Evolutionary conservation across 2,329 filamentous ascomycete species (phyloP), one percentile per base, ranked within the genome.

Genomic region (Arthrobotrys entomopaga): DNA sequence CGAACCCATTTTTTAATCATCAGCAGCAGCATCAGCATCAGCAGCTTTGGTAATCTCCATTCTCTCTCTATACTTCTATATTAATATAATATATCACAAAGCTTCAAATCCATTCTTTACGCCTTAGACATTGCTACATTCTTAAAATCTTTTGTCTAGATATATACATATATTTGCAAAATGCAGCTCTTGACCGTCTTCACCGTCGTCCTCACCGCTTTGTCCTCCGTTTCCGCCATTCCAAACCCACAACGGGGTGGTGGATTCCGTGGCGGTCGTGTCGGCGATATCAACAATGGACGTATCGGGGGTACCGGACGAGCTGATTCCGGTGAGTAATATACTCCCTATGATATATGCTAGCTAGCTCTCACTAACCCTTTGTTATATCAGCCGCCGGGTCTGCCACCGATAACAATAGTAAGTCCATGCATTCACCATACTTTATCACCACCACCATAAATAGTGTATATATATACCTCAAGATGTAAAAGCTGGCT

Each of bases 121-220:
- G n/a, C 26, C 4, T 15, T 10, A 34, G 29, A 34, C 43, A 13
- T 19, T 50, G n/a, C 53, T 13, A 13, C 13, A 6, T 50, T 19
- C n/a, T 6, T 49, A 10, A 40, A 26, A n/a, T n/a, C n/a, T n/a
- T n/a, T 61, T 48, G 20, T 19, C 46, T 34, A 26, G n/a, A 48
- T 29, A 34, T 34, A 26, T 22, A 48, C 42, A 34, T 34, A 34
- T 34, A 34, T 34, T 58, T 53, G 26, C 24, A 73, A 61, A 66
- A 74, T 74, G 70, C 70, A 74, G 11, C 70, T 74, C 19, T 67
- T 74, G 57, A 74, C 61, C 20, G 34, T 74, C 57, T 19, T 67
- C 63, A 63, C 61, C 26, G 34, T 74, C 50, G 16, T 24, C 42
- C 63, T 74, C n/a, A 59, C 56, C 46, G 63, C 70, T 26, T 56